Evolutionary conservation across 768 basidiomycete genomes (phyloP).

Genomic region (Russula vinacea): DNA sequence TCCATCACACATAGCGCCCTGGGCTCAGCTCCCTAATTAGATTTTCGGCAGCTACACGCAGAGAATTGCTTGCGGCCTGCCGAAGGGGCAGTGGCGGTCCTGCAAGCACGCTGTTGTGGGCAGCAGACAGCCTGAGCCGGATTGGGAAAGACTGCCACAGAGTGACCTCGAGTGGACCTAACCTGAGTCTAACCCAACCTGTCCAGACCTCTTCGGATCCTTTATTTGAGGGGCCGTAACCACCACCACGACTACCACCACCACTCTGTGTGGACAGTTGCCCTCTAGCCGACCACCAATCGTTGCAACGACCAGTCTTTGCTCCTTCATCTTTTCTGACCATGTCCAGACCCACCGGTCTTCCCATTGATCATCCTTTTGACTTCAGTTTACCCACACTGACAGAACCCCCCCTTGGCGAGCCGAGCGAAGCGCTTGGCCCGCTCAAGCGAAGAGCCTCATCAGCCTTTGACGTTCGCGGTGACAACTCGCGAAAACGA

Average conservation of each 20-base stretch:
- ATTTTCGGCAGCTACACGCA: constrained; percentile 6
- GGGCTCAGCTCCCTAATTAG: background rate
- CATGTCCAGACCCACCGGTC: constrained; percentile 12
- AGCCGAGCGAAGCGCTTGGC: constrained; percentile 10
- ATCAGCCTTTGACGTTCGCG: constrained; percentile 22
- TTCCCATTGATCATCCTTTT: constrained; percentile 44
- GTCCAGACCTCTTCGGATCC: constrained; percentile 5
- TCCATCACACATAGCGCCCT: background rate
- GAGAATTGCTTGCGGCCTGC: constrained; percentile 2
- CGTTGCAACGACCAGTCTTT: background rate
- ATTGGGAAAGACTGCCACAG: constrained; percentile 16
- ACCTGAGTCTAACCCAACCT: constrained; percentile 4
- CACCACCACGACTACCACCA: background rate
- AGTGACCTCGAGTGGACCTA: constrained; percentile 1
- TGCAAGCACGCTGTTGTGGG: constrained; percentile 17
- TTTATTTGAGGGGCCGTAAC: background rate
- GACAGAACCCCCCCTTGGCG: constrained; percentile 1
- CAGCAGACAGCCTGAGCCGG: constrained; percentile 3
- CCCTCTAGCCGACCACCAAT: background rate
- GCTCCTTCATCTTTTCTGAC: background rate
- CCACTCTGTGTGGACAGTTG: background rate
- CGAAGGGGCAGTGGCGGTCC: constrained; percentile 8
- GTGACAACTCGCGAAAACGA: constrained; percentile 23
- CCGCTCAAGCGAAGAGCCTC: constrained; percentile 30
- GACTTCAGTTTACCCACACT: constrained; percentile 31